phyloP scores from a whole-genome alignment of 306 rosid genomes.

The Medicago ruthenica region DNA sequence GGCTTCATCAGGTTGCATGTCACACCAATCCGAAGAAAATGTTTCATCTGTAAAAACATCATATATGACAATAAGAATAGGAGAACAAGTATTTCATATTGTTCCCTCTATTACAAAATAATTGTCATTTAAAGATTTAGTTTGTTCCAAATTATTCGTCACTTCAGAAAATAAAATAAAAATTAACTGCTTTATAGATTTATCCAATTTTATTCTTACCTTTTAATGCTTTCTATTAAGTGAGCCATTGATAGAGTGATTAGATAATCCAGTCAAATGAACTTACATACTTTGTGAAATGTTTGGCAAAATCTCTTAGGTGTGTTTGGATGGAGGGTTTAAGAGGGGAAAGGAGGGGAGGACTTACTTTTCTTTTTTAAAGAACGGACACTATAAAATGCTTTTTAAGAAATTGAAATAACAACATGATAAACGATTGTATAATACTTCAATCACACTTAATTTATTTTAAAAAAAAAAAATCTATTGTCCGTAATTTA shows the following conservation, averaged over 20 bases:
- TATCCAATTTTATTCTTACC: background rate
- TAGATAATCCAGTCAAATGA: background rate
- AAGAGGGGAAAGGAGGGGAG: no score
- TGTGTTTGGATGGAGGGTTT: no score
- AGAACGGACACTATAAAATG: no score
- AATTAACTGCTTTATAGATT: background rate
- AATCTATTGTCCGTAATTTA: no score
- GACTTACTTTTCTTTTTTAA: no score
- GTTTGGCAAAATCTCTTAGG: background rate
- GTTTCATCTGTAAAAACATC: slow-evolving; percentile 57
- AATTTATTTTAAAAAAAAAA: no score
- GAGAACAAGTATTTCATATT: background rate
- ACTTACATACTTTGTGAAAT: background rate
- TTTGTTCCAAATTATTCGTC: background rate
- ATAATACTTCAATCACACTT: no score
- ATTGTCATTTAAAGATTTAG: background rate
- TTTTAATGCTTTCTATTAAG: background rate
- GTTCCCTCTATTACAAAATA: background rate
- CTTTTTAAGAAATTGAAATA: no score
- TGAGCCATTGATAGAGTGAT: background rate
- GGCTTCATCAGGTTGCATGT: slow-evolving; percentile 54
- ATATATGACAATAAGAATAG: background rate
- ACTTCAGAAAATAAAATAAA: background rate
- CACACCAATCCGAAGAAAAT: slow-evolving; percentile 53
- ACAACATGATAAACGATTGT: no score